Evolutionary conservation across 176 grass and related monocot genomes (phyloP).

Genomic region (Puccinellia tenuiflora): DNA sequence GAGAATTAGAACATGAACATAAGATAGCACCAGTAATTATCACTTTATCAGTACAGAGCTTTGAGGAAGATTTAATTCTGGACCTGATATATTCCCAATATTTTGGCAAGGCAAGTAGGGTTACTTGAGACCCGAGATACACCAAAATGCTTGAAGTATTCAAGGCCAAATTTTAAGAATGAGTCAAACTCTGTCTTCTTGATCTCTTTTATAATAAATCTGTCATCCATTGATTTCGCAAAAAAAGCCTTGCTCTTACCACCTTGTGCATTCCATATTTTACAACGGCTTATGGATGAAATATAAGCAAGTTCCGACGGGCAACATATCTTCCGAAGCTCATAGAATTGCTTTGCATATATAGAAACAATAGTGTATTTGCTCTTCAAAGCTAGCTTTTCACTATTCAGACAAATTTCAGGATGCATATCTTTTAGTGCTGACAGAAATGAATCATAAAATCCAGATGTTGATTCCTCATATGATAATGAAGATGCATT

Average conservation of each 20-base stretch:
- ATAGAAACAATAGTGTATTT: conserved; percentile 69
- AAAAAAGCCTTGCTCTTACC: conserved; percentile 90
- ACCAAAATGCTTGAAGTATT: conserved; percentile 86
- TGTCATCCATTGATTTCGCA: conserved; percentile 80
- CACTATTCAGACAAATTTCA: conserved; percentile 54
- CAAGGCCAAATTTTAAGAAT: conserved; percentile 82
- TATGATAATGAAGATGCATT: conserved; percentile 10
- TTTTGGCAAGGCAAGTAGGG: conserved; percentile 81
- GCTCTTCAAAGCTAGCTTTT: conserved; percentile 58
- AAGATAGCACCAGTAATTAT: neutral
- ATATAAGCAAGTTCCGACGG: conserved; percentile 77
- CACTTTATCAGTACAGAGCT: neutral
- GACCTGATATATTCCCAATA: conserved; percentile 91
- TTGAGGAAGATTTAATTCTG: conserved; percentile 1
- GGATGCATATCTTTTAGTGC: conserved; percentile 67
- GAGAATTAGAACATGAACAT: conserved; percentile 28
- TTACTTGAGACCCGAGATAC: conserved; percentile 50
- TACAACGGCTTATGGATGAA: conserved; percentile 78
- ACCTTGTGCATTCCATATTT: conserved; percentile 83
- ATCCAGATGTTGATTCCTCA: conserved; percentile 36
- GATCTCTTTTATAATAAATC: conserved; percentile 95
- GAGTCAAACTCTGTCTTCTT: conserved; percentile 90
- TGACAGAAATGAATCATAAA: conserved; percentile 62
- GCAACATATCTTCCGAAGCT: conserved; percentile 77
- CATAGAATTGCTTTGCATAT: conserved; percentile 79